Percentiles rank a stretch among this genome's conserved stretches.
Evolutionary conservation across 352 stramenopile species (phyloP).

Genomic region (Phytopythium boreale): DNA sequence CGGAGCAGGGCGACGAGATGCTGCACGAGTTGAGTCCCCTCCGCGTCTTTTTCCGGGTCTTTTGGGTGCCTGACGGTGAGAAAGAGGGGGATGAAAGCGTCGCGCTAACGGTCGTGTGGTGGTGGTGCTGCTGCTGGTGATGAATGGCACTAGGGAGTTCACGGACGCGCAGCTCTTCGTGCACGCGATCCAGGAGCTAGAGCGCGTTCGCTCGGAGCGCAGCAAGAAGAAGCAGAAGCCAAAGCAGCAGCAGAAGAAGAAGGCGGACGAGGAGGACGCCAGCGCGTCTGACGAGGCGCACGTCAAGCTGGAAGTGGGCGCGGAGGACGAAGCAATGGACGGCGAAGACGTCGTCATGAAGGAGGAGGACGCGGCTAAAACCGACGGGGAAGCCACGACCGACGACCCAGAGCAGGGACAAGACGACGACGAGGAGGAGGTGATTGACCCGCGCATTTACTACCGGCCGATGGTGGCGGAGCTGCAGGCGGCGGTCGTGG

Average conservation of each 20-base stretch:
- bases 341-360: slow-evolving; percentile 10
- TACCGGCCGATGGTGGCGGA: slow-evolving; percentile 84
- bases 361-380: slow-evolving; percentile 19
- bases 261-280: slow-evolving; percentile 9
- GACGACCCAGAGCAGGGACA: slow-evolving; percentile 12
- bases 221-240: slow-evolving; percentile 71
- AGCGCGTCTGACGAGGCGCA: slow-evolving; percentile 9
- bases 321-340: slow-evolving; percentile 12
- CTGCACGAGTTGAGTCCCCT: slow-evolving; percentile 46
- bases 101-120: neutral
- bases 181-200: slow-evolving; percentile 82
- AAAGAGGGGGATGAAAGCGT: neutral
- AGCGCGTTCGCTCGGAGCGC: slow-evolving; percentile 48
- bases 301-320: slow-evolving; percentile 28
- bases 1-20: slow-evolving; percentile 77
- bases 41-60: neutral
- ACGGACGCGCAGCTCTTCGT: slow-evolving; percentile 79
- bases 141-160: slow-evolving; percentile 57
- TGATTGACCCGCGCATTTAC: slow-evolving; percentile 85
- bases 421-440: slow-evolving; percentile 37
- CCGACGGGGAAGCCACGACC: neutral
- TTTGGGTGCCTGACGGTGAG: neutral
- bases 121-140: neutral
- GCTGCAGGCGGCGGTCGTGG: slow-evolving; percentile 71
- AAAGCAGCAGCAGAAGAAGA: slow-evolving; percentile 14